These are phyloP conservation scores for Barnettozyma pratensis DNA, from an alignment of 805 yeast genomes.

Conservation along the genomic window DNA sequence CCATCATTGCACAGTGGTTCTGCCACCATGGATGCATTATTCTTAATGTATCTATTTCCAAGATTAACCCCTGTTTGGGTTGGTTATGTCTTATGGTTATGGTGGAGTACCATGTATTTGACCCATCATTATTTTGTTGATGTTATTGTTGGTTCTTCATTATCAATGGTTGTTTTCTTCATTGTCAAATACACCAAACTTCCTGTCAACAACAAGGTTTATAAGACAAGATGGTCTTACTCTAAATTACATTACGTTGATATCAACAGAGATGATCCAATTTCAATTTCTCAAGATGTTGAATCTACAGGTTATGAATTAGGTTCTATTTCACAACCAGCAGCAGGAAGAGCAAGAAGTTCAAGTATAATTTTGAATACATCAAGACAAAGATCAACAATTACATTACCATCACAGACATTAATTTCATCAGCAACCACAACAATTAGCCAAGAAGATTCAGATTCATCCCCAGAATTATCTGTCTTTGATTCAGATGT, in stretches of 20 bases:
- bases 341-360: slow-evolving; percentile 4
- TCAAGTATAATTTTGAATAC: neutral
- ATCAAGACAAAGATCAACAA: slow-evolving; percentile 5
- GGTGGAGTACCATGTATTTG: slow-evolving; percentile 98
- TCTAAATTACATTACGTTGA: slow-evolving; percentile 6
- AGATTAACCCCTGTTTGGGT: slow-evolving; percentile 57
- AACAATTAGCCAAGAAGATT: slow-evolving; percentile 6
- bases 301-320: slow-evolving; percentile 5
- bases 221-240: slow-evolving; percentile 71
- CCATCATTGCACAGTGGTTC: slow-evolving; percentile 91
- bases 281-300: slow-evolving; percentile 3
- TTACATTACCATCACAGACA: slow-evolving; percentile 3
- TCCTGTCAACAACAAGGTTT: slow-evolving; percentile 50
- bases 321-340: neutral
- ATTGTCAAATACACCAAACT: slow-evolving; percentile 62
- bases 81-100: slow-evolving; percentile 82
- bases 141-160: slow-evolving; percentile 87
- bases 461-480: slow-evolving; percentile 15
- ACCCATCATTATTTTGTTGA: slow-evolving; percentile 96
- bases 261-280: slow-evolving; percentile 6
- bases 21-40: slow-evolving; percentile 89
- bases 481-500: slow-evolving; percentile 28
- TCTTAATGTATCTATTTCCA: slow-evolving; percentile 81
- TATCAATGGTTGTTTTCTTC: slow-evolving; percentile 66
- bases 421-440: neutral